Evolutionary conservation across 1,284 basidiomycete genomes (phyloP), one percentile per base, ranked within the genome.

Genomic region (Malassezia japonica): DNA sequence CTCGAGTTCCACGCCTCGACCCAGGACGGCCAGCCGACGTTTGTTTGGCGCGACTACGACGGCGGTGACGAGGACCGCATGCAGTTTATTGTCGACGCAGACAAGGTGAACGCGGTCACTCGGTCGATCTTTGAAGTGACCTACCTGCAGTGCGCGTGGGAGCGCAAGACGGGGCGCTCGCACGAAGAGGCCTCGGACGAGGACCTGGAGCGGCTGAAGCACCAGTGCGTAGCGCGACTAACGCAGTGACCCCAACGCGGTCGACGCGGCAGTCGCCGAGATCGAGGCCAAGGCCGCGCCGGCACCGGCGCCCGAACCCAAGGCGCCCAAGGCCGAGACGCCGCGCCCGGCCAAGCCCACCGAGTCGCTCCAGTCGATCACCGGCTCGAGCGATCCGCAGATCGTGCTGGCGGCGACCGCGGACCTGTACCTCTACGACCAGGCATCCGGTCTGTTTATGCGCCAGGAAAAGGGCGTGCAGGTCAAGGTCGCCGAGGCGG

Each of bases 141-240:
- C 73, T 85, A 90, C 78, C 84, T 94, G 61, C 83, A 87, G 35
- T 92, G 91, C 51, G 87, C 92, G 79, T 95, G 84, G 74, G 91
- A 95, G 73, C 59, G 68, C 29, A 67, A 65, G 38, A 61, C 48
- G 41, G 57, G 62, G 23, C 57, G 57, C 18, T 66, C 56, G 23
- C 68, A 71, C 36, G 68, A 72, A 20, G 61, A 65, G 25, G 63
- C 62, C 2, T 61, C 58, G 12, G 70, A 75, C 36, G 61, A 64
- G 36, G 69, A 73, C 18, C 68, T 76, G 10, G 73, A 75, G 37
- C 44, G 43, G 16, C 59, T 75, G 10, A 64, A 68, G 41, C 74
- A 69, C 60, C 28, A 13, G 23, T n/a, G n/a, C n/a, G n/a, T n/a
- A n/a, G n/a, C 10, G 10, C 9, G 36, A 16, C 24, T 3, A n/a